A percentile compares a stretch with the other conserved stretches of the same genome.
Conservation (phyloP, 2,329 filamentous ascomycete species). For the Colletotrichum lindemuthianum region DNA sequence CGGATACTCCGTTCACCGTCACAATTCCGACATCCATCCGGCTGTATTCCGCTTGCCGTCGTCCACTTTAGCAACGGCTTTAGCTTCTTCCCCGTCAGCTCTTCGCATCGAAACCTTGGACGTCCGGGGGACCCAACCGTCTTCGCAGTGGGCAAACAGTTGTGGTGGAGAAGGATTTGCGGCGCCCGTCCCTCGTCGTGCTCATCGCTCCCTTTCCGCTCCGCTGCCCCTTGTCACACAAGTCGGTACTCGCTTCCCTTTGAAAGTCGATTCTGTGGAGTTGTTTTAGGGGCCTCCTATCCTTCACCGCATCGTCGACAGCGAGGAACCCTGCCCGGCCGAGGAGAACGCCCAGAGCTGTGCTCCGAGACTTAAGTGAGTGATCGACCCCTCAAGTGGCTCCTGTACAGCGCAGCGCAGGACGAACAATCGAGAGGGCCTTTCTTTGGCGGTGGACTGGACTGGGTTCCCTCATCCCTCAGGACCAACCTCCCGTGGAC, state of each 20-base stretch:
- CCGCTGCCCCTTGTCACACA: slow-evolving; percentile 25
- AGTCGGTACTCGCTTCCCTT: slow-evolving; percentile 31
- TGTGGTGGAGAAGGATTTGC: slow-evolving; percentile 14
- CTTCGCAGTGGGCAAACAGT: neutral
- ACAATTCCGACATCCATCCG: neutral
- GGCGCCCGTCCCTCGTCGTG: slow-evolving; percentile 19
- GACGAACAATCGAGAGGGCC: neutral
- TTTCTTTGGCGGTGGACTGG: slow-evolving; percentile 21
- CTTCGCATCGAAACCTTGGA: no score
- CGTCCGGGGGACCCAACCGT: no score
- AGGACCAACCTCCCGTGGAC: slow-evolving; percentile 23
- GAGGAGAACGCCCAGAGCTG: slow-evolving; percentile 15
- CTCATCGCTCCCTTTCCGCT: slow-evolving; percentile 3
- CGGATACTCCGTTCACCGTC: neutral
- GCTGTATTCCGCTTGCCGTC: slow-evolving; percentile 10
- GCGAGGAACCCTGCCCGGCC: slow-evolving; percentile 17
- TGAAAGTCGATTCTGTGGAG: slow-evolving; percentile 24
- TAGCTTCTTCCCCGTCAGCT: neutral
- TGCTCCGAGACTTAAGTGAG: slow-evolving; percentile 12
- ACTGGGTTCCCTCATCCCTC: slow-evolving; percentile 25
- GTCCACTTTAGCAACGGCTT: slow-evolving; percentile 26
- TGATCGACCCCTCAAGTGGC: slow-evolving; percentile 12
- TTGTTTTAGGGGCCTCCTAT: slow-evolving; percentile 31
- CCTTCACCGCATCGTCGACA: slow-evolving; percentile 34
- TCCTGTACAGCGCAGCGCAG: slow-evolving; percentile 11